These are phyloP conservation scores for Saccharomyces hybrid DNA, from an alignment of 1,139 yeast species.

Conservation along the genomic window DNA sequence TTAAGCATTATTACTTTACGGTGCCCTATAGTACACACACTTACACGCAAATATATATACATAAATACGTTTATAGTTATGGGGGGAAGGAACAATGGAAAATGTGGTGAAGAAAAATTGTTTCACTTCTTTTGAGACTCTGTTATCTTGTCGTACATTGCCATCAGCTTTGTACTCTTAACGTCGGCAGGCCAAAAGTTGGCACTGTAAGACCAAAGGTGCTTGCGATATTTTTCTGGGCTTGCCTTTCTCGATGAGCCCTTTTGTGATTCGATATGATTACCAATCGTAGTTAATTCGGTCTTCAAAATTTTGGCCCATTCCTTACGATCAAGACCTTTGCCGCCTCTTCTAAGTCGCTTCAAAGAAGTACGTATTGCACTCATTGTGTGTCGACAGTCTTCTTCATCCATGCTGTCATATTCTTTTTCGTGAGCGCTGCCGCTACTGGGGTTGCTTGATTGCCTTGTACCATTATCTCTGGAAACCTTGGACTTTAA, in stretches of 20 bases:
- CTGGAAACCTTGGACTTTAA: slow-evolving; percentile 1
- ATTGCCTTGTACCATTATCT: not conserved
- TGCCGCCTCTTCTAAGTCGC: slow-evolving; percentile 68
- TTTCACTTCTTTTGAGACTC: not conserved
- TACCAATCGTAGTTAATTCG: slow-evolving; percentile 76
- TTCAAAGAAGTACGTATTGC: slow-evolving; percentile 71
- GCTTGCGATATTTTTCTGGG: slow-evolving; percentile 38
- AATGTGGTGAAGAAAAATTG: not conserved
- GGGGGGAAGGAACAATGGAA: not conserved
- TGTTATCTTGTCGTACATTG: slow-evolving; percentile 69
- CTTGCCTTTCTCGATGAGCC: slow-evolving; percentile 9
- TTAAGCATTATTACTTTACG: not conserved
- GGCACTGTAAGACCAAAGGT: slow-evolving; percentile 86
- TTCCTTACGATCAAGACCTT: slow-evolving; percentile 74
- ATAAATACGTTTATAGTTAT: not conserved
- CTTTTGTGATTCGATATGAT: slow-evolving; percentile 30
- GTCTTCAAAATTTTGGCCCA: slow-evolving; percentile 72
- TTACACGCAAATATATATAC: not conserved
- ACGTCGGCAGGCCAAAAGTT: slow-evolving; percentile 91
- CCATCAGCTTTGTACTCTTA: slow-evolving; percentile 69
- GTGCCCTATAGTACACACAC: not conserved
- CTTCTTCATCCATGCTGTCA: slow-evolving; percentile 73
- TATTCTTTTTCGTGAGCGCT: slow-evolving; percentile 46
- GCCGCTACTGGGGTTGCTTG: slow-evolving; percentile 3
- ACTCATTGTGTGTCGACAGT: slow-evolving; percentile 56